Evolutionary conservation across 2,329 filamentous ascomycete species (phyloP), one percentile per base, ranked within the genome.

Genomic region (Ophiocordyceps camponoti-floridani): DNA sequence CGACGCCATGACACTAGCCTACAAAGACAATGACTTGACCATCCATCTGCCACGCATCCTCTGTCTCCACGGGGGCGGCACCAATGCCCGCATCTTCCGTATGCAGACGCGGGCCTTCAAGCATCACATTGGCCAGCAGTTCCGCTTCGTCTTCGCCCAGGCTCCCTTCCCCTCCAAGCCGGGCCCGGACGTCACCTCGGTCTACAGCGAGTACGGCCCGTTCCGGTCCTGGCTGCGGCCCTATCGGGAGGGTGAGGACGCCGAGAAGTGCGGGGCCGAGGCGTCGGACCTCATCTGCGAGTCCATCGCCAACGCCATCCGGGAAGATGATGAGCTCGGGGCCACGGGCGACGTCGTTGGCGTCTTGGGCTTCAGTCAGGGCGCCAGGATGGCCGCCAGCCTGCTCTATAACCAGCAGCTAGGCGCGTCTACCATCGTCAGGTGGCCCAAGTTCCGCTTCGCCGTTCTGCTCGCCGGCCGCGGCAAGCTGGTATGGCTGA

Each of bases 41-140:
- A 41, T 51, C 4, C 44, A 46, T 33, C 59, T 67, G n/a, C 79
- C 79, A 3, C 75, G 80, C 41, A 74, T 85, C 48, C 75, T 85
- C 51, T 84, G 79, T 58, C 72, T 85, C 9, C 81, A 84, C 59
- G 81, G 81, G 53, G 80, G 80, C 51, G 81, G 81, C 46, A 74
- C 76, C 48, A 84, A 79, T 51, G 75, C 70, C 12, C 57, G 66
- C 41, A 73, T 84, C 54, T 84, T 84, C 65, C 63, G 67, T 47
- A 58, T 68, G 16, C 81, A 85, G 62, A 73, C 75, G 50, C 78
- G 80, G 46, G 62, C 63, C 35, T 47, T 69, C 40, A 50, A 52
- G 23, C 50, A 54, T 31, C 52, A 52, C 26, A 68, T 83, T 0
- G 56, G 62, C 41, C 59, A 67, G 8, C 60, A 70, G 47, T 85